Evolutionary conservation across 225 moss, liverwort and hornwort genomes (phyloP), one percentile per base, ranked within the genome.

Genomic region (Ulota crispa): DNA sequence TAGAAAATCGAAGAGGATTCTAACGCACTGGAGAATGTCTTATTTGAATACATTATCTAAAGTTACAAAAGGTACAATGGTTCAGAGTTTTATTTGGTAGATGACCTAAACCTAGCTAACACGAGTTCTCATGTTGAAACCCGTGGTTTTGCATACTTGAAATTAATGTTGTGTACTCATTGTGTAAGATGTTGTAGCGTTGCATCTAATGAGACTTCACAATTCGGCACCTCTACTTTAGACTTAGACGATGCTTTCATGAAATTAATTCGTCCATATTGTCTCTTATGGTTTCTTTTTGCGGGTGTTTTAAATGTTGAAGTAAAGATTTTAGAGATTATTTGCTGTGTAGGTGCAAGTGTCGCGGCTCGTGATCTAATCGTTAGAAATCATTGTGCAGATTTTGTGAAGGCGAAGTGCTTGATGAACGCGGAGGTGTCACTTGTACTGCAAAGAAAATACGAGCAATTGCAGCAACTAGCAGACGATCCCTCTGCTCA

Each of bases 331-430:
- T 23, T 67, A 20, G 59, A 81, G 14, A 21, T 59, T 45, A 59
- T 57, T 69, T 28, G 60, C 4, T 70, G 41, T 71, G 55, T 54
- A 31, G 30, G n/a, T 64, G 4, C n/a, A 9, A 45, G 3, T 57
- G 19, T 62, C 28, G 5, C 24, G 23, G 18, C 20, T 9, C 72
- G 8, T 41, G 78, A 41, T 80, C 39, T 21, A 57, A 68, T 47
- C 10, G 37, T n/a, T 71, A 32, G 7, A 32, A 56, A 7, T 28
- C 28, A 53, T 76, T 41, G 23, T 81, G 81, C 81, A 95, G 95
- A 95, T 88, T 98, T 98, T 68, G 95, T 94, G 83, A 95, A 93
- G 82, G 97, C 97, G 42, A 98, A 98, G 83, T 98, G 97, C 83
- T 88, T 98, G 78, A 98, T 98, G 94, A 98, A 98, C 42, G 95